Conservation (phyloP, 139 green algal genomes). For the Pleodorina starrii region DNA sequence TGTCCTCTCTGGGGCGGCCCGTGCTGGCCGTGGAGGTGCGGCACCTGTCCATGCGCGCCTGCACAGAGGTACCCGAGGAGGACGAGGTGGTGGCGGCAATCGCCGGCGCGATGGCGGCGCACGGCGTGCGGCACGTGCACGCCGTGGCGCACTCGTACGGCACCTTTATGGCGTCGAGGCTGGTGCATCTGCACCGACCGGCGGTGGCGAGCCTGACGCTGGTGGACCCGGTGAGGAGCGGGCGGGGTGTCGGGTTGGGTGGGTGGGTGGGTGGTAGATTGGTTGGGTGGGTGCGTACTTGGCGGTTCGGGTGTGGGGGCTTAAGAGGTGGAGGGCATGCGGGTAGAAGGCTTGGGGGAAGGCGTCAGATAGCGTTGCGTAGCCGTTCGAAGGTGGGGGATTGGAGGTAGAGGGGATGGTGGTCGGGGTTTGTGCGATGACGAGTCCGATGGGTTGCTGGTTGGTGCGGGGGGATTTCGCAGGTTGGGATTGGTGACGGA, state of each 20-base stretch:
- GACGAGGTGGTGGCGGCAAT: constrained; percentile 19
- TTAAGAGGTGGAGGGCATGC: no score
- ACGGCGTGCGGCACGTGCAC: not conserved
- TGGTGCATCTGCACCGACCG: constrained; percentile 37
- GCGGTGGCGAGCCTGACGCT: constrained; percentile 41
- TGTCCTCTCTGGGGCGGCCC: constrained; percentile 49
- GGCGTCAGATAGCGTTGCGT: no score
- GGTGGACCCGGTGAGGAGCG: constrained; percentile 48
- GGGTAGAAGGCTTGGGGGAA: no score
- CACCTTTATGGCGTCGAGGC: constrained; percentile 52
- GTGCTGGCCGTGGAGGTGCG: constrained; percentile 60
- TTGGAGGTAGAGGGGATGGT: no score
- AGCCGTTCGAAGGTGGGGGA: no score
- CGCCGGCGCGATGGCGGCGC: not conserved
- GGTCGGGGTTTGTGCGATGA: no score
- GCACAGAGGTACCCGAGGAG: constrained; percentile 20
- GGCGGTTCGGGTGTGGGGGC: no score
- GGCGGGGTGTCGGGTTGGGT: not conserved
- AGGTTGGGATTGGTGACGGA: no score
- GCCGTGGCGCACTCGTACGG: constrained; percentile 55
- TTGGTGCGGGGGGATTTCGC: no score
- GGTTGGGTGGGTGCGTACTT: no score
- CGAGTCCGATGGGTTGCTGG: no score
- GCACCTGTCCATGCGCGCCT: constrained; percentile 63
- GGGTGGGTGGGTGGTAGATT: no score